Percentiles rank a stretch among this genome's conserved stretches.
Evolutionary conservation across 768 basidiomycete genomes (phyloP).

Genomic region (Strobilomyces confusus): DNA sequence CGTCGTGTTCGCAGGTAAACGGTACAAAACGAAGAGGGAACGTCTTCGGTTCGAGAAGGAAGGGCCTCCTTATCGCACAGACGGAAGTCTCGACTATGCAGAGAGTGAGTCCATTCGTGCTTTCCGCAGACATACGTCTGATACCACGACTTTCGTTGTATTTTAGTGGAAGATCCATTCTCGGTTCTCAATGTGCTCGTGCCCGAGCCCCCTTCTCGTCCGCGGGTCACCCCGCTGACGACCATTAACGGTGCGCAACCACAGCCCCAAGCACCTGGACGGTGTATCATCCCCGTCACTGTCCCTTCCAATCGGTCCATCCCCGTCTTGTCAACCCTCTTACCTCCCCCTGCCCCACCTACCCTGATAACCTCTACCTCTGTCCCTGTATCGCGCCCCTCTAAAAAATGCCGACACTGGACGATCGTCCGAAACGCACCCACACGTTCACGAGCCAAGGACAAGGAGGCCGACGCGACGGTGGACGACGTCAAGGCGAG

Average conservation of each 20-base stretch:
- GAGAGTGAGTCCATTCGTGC: constrained; percentile 46
- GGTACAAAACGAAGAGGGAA: constrained; percentile 79
- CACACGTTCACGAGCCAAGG: constrained; percentile 44
- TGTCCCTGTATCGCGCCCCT: neutral
- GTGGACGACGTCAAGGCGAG: constrained; percentile 32
- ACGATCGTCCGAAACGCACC: constrained; percentile 49
- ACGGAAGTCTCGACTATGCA: constrained; percentile 75
- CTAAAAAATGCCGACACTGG: constrained; percentile 55
- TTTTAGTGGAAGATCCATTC: constrained; percentile 75
- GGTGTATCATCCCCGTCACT: constrained; percentile 26
- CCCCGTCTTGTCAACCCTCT: constrained; percentile 15
- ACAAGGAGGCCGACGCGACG: constrained; percentile 46
- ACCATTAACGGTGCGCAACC: neutral
- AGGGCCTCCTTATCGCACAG: constrained; percentile 64
- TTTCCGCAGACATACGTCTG: neutral
- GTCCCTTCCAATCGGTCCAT: constrained; percentile 19
- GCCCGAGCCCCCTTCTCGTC: constrained; percentile 53
- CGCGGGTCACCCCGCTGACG: constrained; percentile 50
- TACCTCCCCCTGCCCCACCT: neutral
- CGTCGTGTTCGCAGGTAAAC: constrained; percentile 43
- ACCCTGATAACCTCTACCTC: constrained; percentile 1
- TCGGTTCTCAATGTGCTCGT: constrained; percentile 59
- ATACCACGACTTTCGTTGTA: neutral
- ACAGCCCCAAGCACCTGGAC: neutral
- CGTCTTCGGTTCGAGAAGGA: constrained; percentile 71